A percentile compares a stretch with the other conserved stretches of the same genome.
phyloP scores from a whole-genome alignment of 2,329 filamentous ascomycete genomes.

The Endoconidiophora polonica region DNA sequence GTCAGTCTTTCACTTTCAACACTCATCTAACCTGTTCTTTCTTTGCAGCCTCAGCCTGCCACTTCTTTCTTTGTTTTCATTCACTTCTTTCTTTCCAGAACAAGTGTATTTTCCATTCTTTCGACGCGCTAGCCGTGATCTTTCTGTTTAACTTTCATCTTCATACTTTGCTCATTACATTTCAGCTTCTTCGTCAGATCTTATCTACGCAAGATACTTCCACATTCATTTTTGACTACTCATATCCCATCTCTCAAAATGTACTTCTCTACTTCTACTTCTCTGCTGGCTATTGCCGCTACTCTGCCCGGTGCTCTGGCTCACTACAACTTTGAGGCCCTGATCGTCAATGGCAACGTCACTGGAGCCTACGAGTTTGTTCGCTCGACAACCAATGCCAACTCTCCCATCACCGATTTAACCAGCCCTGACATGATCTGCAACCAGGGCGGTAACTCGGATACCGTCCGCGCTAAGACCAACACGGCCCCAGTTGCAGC shows the following conservation, averaged over 20 bases:
- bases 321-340: conserved; percentile 30
- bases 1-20: too few species aligned
- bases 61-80: background rate
- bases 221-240: background rate
- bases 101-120: background rate
- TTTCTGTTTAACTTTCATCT: background rate
- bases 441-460: conserved; percentile 11
- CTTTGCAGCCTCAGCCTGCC: conserved; percentile 2
- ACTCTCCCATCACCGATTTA: conserved; percentile 25
- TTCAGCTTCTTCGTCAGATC: background rate
- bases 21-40: conserved; percentile 1
- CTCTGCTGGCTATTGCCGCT: conserved; percentile 17
- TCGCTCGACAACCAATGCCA: conserved; percentile 31
- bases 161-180: background rate
- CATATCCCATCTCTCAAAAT: conserved; percentile 14
- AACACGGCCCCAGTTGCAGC: conserved; percentile 22
- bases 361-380: conserved; percentile 31
- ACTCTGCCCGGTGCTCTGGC: conserved; percentile 18
- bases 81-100: background rate
- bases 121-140: conserved; percentile 3
- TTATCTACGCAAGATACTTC: too few species aligned
- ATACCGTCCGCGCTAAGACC: conserved; percentile 10
- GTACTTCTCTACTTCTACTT: conserved; percentile 17
- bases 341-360: conserved; percentile 29
- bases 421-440: conserved; percentile 23